Evolutionary conservation across 768 basidiomycete species (phyloP).

Genomic region (Boletellus emodensis): DNA sequence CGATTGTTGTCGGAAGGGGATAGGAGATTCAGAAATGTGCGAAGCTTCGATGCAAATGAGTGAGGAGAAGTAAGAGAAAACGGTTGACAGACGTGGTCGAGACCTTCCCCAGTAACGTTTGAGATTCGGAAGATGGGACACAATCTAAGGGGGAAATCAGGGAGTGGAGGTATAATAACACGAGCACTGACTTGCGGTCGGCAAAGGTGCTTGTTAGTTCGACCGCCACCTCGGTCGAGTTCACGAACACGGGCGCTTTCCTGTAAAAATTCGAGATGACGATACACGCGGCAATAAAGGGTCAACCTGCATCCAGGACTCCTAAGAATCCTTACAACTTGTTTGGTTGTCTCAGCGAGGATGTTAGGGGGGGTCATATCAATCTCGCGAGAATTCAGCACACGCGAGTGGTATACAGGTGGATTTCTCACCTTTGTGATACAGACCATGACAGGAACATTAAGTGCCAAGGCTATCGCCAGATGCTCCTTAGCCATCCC

Average conservation of each 20-base stretch:
- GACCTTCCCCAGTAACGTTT: slow-evolving; percentile 92
- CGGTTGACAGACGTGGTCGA: slow-evolving; percentile 57
- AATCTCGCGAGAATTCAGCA: slow-evolving; percentile 42
- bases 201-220: slow-evolving; percentile 74
- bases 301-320: slow-evolving; percentile 88
- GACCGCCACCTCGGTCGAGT: slow-evolving; percentile 75
- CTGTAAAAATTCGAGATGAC: slow-evolving; percentile 34
- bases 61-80: neutral
- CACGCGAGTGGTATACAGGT: neutral
- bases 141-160: slow-evolving; percentile 45
- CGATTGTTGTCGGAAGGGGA: slow-evolving; percentile 83
- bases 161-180: neutral
- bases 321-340: slow-evolving; percentile 87
- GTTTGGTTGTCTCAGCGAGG: slow-evolving; percentile 85
- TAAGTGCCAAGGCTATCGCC: slow-evolving; percentile 89
- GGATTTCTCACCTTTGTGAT: slow-evolving; percentile 74
- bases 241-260: slow-evolving; percentile 80
- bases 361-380: slow-evolving; percentile 97
- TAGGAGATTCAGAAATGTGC: slow-evolving; percentile 87
- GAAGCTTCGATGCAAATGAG: slow-evolving; percentile 46
- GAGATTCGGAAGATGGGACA: slow-evolving; percentile 92
- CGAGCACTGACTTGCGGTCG: slow-evolving; percentile 53
- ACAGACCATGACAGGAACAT: slow-evolving; percentile 89
- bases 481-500: slow-evolving; percentile 96
- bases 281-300: neutral